Base-by-base conservation (phyloP, 129 eudicot species). In the Flaveria trinervia region DNA sequence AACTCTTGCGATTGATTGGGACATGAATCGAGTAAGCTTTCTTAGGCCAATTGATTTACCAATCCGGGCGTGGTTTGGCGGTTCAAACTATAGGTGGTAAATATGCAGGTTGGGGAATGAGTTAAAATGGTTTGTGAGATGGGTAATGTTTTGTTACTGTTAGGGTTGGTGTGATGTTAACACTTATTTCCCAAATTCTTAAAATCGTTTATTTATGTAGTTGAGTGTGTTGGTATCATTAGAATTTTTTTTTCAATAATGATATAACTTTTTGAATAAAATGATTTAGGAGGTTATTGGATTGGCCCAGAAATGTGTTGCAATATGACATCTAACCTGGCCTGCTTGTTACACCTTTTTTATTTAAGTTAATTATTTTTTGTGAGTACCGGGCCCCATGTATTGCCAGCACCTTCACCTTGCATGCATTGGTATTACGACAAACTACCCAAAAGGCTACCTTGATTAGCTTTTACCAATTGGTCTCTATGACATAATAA, bases 11-110 rank as follows among this genome's bases (percentile, higher is more conserved):
- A 77, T 77, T 44, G 13, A 25, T 12, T 25, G 66, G 26, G 66
- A 60, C 41, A 23, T 60, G 66, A 4, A 33, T 39, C 22, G 30
- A 20, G 75, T 70, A 68, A 77, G 76, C 45, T 69, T 60, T 60
- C 66, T 11, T 25, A 10, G 39, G 11, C 39, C 3, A 57, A 7
- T 9, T 13, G 45, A 74, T 62, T 45, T 64, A 36, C 3, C 36
- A 11, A 52, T 30, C 26, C 26, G 64, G 62, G 30, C 3, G 3
- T 60, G 66, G 66, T 16, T 11, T 60, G 66, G 41, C 65, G 2
- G 65, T 57, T 20, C 15, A 9, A 54, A 57, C 15, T 22, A 57
- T 33, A 20, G 65, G 16, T 57, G 62, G 33, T 14, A 57, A 20
- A 20, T 57, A 13, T 0, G 65, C 65, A 57, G 15, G 65, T 57